These are phyloP conservation scores for Melaleuca quinquenervia DNA, from an alignment of 345 rosid species.

Conservation along the genomic window DNA sequence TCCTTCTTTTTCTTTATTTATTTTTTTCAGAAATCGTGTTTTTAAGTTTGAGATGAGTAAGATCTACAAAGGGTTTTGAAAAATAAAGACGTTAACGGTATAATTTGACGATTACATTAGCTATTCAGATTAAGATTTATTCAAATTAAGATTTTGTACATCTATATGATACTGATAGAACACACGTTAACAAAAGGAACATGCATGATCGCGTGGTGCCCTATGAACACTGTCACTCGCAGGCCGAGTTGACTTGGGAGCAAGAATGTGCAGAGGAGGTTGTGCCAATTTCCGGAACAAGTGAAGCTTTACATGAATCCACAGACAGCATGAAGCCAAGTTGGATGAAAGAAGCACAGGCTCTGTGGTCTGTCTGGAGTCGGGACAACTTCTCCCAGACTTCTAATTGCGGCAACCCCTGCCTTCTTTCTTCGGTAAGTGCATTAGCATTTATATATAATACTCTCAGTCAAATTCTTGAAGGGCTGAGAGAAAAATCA, in stretches of 20 bases:
- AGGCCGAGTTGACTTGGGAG: neutral
- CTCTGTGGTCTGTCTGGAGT: neutral
- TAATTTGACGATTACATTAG: neutral
- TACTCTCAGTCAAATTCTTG: neutral
- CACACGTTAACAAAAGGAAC: neutral
- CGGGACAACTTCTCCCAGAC: neutral
- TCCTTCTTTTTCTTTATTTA: too few species aligned
- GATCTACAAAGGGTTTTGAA: neutral
- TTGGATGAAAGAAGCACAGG: neutral
- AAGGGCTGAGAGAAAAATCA: neutral
- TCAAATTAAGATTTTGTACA: neutral
- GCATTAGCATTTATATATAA: too few species aligned
- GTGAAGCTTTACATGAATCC: neutral
- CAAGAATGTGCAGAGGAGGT: neutral
- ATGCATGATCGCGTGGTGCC: neutral
- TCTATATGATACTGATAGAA: neutral
- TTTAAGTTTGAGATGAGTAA: neutral
- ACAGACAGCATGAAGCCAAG: neutral
- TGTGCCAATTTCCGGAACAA: neutral
- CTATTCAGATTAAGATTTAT: too few species aligned
- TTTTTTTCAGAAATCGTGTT: too few species aligned
- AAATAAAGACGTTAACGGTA: neutral
- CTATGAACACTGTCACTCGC: neutral
- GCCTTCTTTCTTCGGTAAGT: too few species aligned
- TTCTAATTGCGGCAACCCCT: neutral